Conservation (phyloP, 2,329 filamentous ascomycete genomes). For the Ophiostoma novo-ulmi region DNA sequence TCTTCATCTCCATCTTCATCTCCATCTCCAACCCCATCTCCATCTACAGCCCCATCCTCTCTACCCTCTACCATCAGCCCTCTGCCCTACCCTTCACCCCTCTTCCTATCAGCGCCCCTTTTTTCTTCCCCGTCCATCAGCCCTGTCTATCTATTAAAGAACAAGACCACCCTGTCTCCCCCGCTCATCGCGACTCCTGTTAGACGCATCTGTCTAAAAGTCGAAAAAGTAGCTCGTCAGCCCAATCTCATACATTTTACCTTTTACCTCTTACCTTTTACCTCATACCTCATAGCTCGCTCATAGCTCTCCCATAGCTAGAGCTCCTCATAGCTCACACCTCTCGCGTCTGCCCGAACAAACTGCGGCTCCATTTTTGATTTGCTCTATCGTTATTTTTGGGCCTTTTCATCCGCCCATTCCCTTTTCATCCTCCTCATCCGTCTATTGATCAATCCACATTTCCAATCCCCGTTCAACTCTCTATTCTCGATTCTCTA, state of each 20-base stretch:
- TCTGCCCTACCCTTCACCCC: neutral
- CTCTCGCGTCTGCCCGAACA: neutral
- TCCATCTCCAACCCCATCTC: neutral
- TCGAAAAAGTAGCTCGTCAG: slow-evolving; percentile 1
- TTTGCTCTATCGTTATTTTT: slow-evolving; percentile 1
- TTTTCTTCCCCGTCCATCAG: neutral
- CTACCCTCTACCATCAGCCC: neutral
- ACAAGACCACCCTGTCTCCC: neutral
- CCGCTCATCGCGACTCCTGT: neutral
- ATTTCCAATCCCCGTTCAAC: neutral
- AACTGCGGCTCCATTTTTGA: slow-evolving; percentile 2
- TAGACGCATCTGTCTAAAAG: slow-evolving; percentile 5
- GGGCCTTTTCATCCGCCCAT: neutral
- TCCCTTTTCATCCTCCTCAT: no score
- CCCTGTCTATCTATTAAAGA: neutral
- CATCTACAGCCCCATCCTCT: neutral
- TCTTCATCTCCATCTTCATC: neutral
- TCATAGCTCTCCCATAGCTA: no score
- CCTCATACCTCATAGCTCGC: neutral
- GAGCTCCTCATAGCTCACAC: no score
- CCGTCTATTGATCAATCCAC: neutral
- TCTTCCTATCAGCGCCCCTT: neutral
- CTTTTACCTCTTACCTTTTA: neutral
- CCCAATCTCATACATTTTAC: neutral
- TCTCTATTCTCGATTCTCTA: neutral